These are phyloP conservation scores for Xylariaceae sp. DNA, from an alignment of 2,329 filamentous ascomycete species.

Conservation along the genomic window DNA sequence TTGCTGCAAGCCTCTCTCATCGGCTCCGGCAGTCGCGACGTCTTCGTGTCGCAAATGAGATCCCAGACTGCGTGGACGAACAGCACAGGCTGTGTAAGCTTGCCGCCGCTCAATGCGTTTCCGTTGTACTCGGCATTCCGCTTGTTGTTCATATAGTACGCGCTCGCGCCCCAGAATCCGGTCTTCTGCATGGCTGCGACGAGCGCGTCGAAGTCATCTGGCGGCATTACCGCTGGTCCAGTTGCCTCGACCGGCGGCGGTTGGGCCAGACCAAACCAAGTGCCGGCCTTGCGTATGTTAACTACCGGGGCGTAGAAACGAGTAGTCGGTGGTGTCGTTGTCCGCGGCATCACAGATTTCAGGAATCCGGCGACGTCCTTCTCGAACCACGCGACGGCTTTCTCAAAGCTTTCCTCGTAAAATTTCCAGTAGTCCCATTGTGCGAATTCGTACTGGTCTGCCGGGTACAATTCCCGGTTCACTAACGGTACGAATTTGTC, in stretches of 20 bases:
- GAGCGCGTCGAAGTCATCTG: conserved; percentile 22
- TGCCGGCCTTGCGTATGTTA: conserved; percentile 7
- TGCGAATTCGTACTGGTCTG: conserved; percentile 36
- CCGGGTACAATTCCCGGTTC: conserved; percentile 44
- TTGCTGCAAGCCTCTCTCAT: conserved; percentile 36
- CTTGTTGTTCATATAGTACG: conserved; percentile 41
- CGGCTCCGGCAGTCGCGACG: conserved; percentile 33
- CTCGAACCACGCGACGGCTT: conserved; percentile 19
- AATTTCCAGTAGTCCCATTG: conserved; percentile 34
- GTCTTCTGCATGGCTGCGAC: conserved; percentile 36
- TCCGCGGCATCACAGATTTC: conserved; percentile 8
- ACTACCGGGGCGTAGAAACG: conserved; percentile 5
- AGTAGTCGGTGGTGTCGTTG: conserved; percentile 31
- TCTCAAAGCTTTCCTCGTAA: conserved; percentile 30
- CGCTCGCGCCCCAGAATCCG: conserved; percentile 32
- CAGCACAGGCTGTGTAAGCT: conserved; percentile 31
- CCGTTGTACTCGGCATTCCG: conserved; percentile 39
- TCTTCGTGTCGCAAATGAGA: conserved; percentile 35
- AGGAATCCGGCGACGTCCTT: conserved; percentile 18
- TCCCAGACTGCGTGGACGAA: conserved; percentile 39
- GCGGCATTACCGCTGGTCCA: conserved; percentile 4
- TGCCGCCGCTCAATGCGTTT: conserved; percentile 27
- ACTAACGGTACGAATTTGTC: conserved; percentile 34
- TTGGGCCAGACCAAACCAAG: conserved; percentile 13
- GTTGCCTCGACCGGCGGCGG: conserved; percentile 5